Conservation (phyloP, 306 rosid species). For the Spatholobus suberectus region DNA sequence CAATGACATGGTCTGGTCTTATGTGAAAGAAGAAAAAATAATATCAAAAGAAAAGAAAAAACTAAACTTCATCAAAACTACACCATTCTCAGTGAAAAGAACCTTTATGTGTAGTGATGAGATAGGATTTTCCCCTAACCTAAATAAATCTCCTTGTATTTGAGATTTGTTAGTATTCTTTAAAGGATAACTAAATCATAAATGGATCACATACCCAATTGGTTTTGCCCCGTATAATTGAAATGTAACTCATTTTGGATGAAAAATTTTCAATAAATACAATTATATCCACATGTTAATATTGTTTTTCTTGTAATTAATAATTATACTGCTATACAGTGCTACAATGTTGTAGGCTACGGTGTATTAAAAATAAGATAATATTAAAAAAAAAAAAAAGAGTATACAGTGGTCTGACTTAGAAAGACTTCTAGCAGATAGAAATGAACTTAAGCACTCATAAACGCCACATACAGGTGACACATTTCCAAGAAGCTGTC, state of each 20-base stretch:
- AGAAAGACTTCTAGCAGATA: not conserved
- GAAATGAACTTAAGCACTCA: not conserved
- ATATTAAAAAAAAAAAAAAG: not conserved
- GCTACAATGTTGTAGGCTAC: constrained; percentile 7
- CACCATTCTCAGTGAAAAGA: not conserved
- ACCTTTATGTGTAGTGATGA: not conserved
- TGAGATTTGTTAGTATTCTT: not conserved
- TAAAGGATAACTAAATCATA: not conserved
- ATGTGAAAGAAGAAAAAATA: not conserved
- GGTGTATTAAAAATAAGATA: constrained; percentile 1
- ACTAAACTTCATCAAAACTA: constrained; percentile 11
- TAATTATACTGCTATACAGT: constrained; percentile 1
- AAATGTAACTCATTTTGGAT: not conserved
- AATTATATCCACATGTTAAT: not conserved
- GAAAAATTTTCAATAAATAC: not conserved
- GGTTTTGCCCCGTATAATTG: not conserved
- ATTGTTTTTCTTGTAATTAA: not conserved
- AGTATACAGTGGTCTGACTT: not conserved
- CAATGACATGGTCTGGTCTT: not conserved
- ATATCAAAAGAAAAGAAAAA: not conserved
- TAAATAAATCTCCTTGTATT: not conserved
- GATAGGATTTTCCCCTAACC: not conserved
- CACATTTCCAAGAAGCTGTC: not conserved
- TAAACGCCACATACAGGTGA: not conserved
- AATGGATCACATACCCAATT: not conserved